Evolutionary conservation across 441 rosid genomes (phyloP).

Genomic region (Codiaeum variegatum): DNA sequence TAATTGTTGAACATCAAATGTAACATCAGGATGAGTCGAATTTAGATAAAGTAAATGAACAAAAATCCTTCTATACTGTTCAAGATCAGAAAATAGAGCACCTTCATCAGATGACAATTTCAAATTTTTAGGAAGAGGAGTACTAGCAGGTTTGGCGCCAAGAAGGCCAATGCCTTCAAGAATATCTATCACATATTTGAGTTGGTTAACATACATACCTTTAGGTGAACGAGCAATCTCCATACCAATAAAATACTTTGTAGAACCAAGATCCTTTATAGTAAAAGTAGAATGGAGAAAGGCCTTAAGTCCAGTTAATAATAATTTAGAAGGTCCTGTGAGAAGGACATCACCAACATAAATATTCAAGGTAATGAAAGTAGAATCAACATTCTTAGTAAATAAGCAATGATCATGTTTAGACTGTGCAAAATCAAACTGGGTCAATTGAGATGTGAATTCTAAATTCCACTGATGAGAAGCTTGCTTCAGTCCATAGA

Average conservation of each 20-base stretch:
- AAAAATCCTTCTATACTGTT: background rate
- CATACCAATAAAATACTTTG: background rate
- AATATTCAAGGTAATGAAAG: too few relatives aligned
- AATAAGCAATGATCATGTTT: too few relatives aligned
- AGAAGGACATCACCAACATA: too few relatives aligned
- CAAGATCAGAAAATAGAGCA: background rate
- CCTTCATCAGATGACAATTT: background rate
- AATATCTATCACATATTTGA: background rate
- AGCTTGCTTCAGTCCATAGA: too few relatives aligned
- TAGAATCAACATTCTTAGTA: too few relatives aligned
- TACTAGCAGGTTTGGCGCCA: background rate
- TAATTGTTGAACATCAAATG: background rate
- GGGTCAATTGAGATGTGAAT: too few relatives aligned
- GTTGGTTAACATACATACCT: background rate
- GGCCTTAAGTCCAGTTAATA: too few relatives aligned
- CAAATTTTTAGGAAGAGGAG: background rate
- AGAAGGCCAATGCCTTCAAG: background rate
- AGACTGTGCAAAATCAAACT: too few relatives aligned
- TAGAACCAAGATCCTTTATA: background rate
- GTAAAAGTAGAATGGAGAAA: too few relatives aligned
- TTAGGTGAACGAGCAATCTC: background rate
- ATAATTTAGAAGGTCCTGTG: too few relatives aligned
- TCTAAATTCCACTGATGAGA: too few relatives aligned
- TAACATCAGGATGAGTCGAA: background rate
- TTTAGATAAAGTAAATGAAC: background rate